These are phyloP conservation scores for Hypoxylon sp. DNA, from an alignment of 2,329 filamentous ascomycete genomes.

Conservation along the genomic window DNA sequence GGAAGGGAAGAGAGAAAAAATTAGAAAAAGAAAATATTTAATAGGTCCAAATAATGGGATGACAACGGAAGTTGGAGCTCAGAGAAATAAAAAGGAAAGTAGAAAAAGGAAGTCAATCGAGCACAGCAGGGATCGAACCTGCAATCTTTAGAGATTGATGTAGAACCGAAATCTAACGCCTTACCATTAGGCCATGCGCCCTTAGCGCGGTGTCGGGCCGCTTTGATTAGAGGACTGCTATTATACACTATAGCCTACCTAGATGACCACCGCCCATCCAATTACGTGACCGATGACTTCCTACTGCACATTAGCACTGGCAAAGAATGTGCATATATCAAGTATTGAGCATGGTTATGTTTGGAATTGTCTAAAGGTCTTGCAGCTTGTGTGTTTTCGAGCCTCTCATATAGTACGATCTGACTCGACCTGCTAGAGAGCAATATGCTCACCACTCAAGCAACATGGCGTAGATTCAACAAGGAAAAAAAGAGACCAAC, in stretches of 20 bases:
- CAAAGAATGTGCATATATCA: too few relatives aligned
- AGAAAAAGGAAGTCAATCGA: slow-evolving; percentile 33
- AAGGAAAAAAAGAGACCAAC: too few relatives aligned
- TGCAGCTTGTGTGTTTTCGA: too few relatives aligned
- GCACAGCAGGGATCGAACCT: slow-evolving; percentile 46
- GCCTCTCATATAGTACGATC: too few relatives aligned
- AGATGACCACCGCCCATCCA: too few relatives aligned
- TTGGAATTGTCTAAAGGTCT: too few relatives aligned
- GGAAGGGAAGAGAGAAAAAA: neutral
- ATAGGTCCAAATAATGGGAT: neutral
- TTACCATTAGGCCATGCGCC: slow-evolving; percentile 46
- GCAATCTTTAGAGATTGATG: slow-evolving; percentile 44
- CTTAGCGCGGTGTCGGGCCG: slow-evolving; percentile 1
- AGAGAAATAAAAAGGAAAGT: slow-evolving; percentile 9
- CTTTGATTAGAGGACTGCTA: neutral
- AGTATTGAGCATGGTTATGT: too few relatives aligned
- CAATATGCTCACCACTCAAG: too few relatives aligned
- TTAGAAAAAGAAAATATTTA: neutral
- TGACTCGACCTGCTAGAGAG: too few relatives aligned
- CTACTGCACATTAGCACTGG: too few relatives aligned
- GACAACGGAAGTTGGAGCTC: neutral
- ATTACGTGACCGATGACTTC: too few relatives aligned
- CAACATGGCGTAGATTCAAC: too few relatives aligned
- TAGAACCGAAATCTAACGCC: slow-evolving; percentile 46
- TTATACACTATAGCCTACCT: neutral